Base-by-base conservation (phyloP, 768 basidiomycete species). In the Amanita pallidorosea region DNA sequence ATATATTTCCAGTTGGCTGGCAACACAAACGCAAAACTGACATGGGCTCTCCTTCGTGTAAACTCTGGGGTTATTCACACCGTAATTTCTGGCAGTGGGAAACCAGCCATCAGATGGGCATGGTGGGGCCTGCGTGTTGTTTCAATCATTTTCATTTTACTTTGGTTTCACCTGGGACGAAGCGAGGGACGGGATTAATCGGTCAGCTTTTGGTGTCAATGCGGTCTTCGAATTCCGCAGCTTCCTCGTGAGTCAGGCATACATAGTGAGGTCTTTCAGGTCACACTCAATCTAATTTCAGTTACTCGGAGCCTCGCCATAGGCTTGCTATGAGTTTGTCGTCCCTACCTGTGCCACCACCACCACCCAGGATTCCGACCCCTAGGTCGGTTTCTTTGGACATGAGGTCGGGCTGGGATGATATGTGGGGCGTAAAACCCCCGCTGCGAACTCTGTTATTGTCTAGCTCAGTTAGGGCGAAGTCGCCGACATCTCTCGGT, bases 331-430 rank as follows among this genome's bases (percentile, higher is more conserved):
- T 22, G 5, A 20, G 47, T 4, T 9, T 29, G 42, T 43, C 29
- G n/a, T 43, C 37, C 6, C 8, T 36, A n/a, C 43, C 36, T 42
- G 17, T n/a, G 3, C 31, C n/a, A 20, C 25, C 50, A 6, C 31
- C n/a, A 20, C 25, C 50, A 13, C 45, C 29, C 17, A 33, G 22
- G 18, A 35, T 37, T 35, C 41, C 41, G 15, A 44, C 20, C 22
- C 50, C 50, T 37, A 42, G 22, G 23, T 25, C 43, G 13, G 15
- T 45, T 25, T 44, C 50, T 31, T 53, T 68, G 34, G 67, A 70
- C 22, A 64, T 75, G 41, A 73, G 62, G 56, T 77, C 75, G 2
- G 75, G 73, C 9, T 77, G 75, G 75, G 74, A 76, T 51, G 74
- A 74, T 45, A 70, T 70, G 63, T 60, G 72, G 29, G 67, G 69